Evolutionary conservation across 176 grass and related monocot genomes (phyloP), one percentile per base, ranked within the genome.

Genomic region (Tuctoria greenei): DNA sequence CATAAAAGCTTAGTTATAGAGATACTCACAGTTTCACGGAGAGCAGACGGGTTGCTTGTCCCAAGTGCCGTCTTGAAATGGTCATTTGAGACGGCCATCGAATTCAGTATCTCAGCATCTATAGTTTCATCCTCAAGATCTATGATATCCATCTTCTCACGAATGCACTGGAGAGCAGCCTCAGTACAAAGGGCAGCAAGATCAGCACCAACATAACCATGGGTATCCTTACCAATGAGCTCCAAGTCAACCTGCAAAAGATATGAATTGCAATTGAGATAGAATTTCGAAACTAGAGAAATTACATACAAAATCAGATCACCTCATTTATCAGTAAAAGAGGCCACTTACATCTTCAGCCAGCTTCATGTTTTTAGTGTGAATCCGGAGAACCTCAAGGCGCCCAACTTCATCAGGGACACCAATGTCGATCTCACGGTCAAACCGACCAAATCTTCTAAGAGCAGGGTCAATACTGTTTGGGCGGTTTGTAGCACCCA

Each of bases 81-180:
- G 58, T 97, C 93, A 58, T 97, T 91, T 10, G 83, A 85, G 43
- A 97, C 90, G 38, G 88, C 85, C 93, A 97, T 93, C 2, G 93
- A 93, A 49, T 97, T 97, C 1, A 97, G 81, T 64, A 97, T 90
- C 85, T 96, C 93, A 31, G 93, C 93, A 88, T 96, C 93, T 64
- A 96, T 96, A 2, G 90, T 89, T 49, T 96, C 93, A 35, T 96
- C 93, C 66, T 96, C 93, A 9, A 93, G 78, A 78, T 96, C 90
- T 50, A 96, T 96, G 24, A 96, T 90, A 63, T 93, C 93, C 93
- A 96, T 93, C 64, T 96, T 96, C 80, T 96, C 93, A 57, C 90
- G 84, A 36, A 93, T 96, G 64, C 90, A 96, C 61, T 96, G 93
- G 40, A 96, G 90, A 44, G 93, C 93, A 69, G 90, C 90, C 75